Conservation (phyloP, 1,284 basidiomycete species). For the Lentinula novae-zelandiae region DNA sequence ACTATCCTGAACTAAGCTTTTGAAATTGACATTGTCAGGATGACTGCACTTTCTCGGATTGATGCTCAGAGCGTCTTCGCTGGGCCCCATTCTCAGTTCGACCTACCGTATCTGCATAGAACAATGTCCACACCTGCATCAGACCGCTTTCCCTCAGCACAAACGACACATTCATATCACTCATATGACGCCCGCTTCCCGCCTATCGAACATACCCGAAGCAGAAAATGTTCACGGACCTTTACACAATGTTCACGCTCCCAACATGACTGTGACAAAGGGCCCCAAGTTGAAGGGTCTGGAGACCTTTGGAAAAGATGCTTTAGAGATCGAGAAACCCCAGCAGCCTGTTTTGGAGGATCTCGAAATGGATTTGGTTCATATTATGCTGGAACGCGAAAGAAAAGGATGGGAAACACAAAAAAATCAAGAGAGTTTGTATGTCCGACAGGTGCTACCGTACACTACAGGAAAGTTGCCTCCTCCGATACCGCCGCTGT, state of each 20-base stretch:
- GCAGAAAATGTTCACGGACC: background rate
- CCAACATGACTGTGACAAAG: background rate
- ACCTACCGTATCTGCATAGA: constrained; percentile 22
- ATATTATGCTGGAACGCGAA: background rate
- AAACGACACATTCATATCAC: background rate
- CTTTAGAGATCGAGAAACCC: background rate
- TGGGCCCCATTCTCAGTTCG: constrained; percentile 48
- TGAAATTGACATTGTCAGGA: constrained; percentile 37
- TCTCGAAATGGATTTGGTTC: background rate
- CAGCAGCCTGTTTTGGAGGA: background rate
- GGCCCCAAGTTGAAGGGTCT: background rate
- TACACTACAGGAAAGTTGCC: constrained; percentile 11
- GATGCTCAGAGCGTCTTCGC: constrained; percentile 79
- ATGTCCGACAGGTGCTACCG: constrained; percentile 2
- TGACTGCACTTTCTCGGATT: constrained; percentile 63
- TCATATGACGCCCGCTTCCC: background rate
- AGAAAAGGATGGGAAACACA: background rate
- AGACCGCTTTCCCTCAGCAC: background rate
- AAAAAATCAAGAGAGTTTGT: background rate
- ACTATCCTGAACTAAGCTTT: background rate
- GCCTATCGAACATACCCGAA: background rate
- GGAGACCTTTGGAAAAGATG: background rate
- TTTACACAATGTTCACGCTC: background rate
- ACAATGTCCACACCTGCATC: background rate
- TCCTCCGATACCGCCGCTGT: constrained; percentile 10